phyloP scores from a whole-genome alignment of 352 stramenopile species.

The Peronospora farinosa region DNA sequence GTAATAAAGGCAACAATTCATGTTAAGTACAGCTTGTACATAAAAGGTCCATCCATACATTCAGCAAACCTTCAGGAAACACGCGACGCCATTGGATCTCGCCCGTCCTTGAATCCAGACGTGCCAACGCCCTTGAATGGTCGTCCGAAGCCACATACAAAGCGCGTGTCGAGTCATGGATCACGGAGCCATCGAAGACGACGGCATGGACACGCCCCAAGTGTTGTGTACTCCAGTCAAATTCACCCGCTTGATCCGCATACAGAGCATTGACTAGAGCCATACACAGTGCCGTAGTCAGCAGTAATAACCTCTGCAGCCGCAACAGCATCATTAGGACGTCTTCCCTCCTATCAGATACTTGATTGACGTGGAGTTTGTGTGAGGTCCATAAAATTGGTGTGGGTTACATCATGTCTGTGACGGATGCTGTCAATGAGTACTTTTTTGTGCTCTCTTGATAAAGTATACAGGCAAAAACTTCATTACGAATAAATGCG shows the following conservation, averaged over 20 bases:
- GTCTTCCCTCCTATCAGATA: no score
- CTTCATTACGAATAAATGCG: no score
- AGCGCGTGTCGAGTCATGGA: conserved; percentile 28
- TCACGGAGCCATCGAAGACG: conserved; percentile 44
- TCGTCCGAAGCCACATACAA: conserved; percentile 70
- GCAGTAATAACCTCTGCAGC: conserved; percentile 16
- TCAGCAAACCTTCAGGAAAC: conserved; percentile 33
- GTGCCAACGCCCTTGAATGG: conserved; percentile 51
- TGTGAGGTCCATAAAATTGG: no score
- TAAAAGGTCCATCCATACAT: no score
- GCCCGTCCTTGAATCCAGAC: conserved; percentile 60
- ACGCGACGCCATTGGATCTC: conserved; percentile 75
- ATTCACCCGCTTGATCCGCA: conserved; percentile 69
- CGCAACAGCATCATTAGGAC: not conserved
- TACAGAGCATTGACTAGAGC: conserved; percentile 37
- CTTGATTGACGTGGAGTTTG: no score
- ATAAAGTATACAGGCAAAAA: no score
- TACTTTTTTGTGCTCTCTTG: no score
- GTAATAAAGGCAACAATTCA: no score
- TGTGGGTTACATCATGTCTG: no score
- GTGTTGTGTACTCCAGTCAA: conserved; percentile 72
- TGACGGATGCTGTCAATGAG: no score
- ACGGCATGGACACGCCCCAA: conserved; percentile 47
- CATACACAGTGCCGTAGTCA: conserved; percentile 27
- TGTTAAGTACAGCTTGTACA: not conserved